Evolutionary conservation across 2,329 filamentous ascomycete genomes (phyloP).

Genomic region (Fusarium udum): DNA sequence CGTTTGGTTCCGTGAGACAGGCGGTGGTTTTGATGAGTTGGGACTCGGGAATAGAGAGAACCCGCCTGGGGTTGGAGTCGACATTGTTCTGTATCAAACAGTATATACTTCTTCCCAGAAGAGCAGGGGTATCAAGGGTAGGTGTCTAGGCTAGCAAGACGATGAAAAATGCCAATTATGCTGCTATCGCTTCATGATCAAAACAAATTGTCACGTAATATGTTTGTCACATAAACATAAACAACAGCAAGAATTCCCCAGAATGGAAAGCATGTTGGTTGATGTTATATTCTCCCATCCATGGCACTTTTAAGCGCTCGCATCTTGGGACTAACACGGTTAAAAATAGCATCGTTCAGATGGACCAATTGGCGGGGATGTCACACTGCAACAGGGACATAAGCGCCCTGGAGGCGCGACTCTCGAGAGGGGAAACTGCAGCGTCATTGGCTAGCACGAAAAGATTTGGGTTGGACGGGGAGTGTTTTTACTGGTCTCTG

Average conservation of each 20-base stretch:
- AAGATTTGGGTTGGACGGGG: slow-evolving; percentile 21
- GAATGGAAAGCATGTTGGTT: slow-evolving; percentile 1
- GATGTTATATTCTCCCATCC: slow-evolving; percentile 26
- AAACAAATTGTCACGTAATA: not conserved
- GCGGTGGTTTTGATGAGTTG: slow-evolving; percentile 48
- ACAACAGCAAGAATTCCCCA: not conserved
- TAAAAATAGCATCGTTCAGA: slow-evolving; percentile 32
- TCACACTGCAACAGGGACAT: slow-evolving; percentile 46
- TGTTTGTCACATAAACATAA: not conserved
- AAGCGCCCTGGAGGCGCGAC: slow-evolving; percentile 39
- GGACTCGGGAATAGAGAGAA: slow-evolving; percentile 69
- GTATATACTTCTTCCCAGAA: slow-evolving; percentile 41
- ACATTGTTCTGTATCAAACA: slow-evolving; percentile 49
- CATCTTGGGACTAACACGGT: slow-evolving; percentile 23
- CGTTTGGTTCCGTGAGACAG: slow-evolving; percentile 51
- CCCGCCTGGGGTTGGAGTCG: slow-evolving; percentile 55
- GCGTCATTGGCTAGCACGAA: slow-evolving; percentile 7
- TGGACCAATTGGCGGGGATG: slow-evolving; percentile 43
- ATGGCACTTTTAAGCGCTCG: slow-evolving; percentile 32
- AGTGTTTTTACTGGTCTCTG: slow-evolving; percentile 17
- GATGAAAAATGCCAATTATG: slow-evolving; percentile 1
- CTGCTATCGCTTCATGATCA: slow-evolving; percentile 44
- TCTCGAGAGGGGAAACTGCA: slow-evolving; percentile 20
- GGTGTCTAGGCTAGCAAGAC: slow-evolving; percentile 11
- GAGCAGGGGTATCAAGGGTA: slow-evolving; percentile 32